phyloP scores from a whole-genome alignment of 805 yeast species.

The Deakozyma indianensis region DNA sequence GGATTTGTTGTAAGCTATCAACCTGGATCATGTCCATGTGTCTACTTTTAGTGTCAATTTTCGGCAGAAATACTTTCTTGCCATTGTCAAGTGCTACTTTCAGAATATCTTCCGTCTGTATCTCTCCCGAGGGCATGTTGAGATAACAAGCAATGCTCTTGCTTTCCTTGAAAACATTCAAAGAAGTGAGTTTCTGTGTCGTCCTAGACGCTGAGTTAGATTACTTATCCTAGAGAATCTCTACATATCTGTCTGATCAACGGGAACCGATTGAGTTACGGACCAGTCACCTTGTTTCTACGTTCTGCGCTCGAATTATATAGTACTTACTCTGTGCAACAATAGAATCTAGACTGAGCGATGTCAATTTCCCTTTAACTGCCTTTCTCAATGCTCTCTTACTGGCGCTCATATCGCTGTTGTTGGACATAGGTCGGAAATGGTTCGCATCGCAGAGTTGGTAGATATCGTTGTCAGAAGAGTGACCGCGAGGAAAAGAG shows the following conservation, averaged over 20 bases:
- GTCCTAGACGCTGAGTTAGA: slow-evolving; percentile 6
- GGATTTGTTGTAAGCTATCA: slow-evolving; percentile 27
- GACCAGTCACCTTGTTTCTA: no score
- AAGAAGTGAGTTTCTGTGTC: slow-evolving; percentile 12
- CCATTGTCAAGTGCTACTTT: slow-evolving; percentile 32
- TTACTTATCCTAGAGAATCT: no score
- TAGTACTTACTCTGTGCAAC: slow-evolving; percentile 7
- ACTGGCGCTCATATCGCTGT: not conserved
- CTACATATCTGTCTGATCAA: no score
- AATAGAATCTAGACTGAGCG: slow-evolving; percentile 4
- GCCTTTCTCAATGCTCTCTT: slow-evolving; percentile 9
- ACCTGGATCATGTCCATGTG: slow-evolving; percentile 41
- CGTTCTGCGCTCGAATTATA: no score
- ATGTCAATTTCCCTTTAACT: slow-evolving; percentile 4
- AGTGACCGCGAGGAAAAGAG: no score
- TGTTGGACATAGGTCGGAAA: no score
- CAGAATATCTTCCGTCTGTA: slow-evolving; percentile 45
- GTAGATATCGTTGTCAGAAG: no score
- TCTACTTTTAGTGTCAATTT: slow-evolving; percentile 21
- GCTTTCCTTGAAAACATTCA: slow-evolving; percentile 30
- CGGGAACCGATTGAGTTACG: no score
- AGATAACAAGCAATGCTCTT: slow-evolving; percentile 49
- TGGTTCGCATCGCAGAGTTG: no score
- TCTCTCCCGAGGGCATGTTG: slow-evolving; percentile 63
- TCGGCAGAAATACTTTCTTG: slow-evolving; percentile 28